Percentiles rank a stretch among this genome's conserved stretches.
phyloP scores from a whole-genome alignment of 768 basidiomycete genomes.

The Clavulina sp. region DNA sequence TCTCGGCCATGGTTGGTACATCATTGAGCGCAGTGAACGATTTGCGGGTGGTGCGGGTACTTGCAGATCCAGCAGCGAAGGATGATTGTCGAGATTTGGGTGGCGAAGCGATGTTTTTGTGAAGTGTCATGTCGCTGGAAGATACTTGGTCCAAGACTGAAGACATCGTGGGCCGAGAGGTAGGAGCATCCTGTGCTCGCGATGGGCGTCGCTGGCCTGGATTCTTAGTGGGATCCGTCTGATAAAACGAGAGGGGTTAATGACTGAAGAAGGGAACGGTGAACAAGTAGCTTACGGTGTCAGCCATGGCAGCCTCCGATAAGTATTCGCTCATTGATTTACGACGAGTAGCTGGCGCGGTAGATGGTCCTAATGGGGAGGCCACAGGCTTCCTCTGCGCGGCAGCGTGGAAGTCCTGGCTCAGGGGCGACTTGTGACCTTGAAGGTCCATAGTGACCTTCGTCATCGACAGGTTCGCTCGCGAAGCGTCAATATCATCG shows the following conservation, averaged over 20 bases:
- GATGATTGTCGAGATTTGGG: background rate
- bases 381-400: background rate
- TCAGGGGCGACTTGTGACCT: background rate
- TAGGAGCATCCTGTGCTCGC: background rate
- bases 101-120: background rate
- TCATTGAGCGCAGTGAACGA: conserved; percentile 2
- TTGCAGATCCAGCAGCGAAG: background rate
- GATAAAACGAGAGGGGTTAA: background rate
- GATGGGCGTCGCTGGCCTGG: background rate
- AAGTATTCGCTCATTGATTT: conserved; percentile 4
- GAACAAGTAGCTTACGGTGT: background rate
- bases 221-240: background rate
- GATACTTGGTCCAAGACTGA: background rate
- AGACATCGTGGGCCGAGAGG: background rate
- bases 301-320: background rate
- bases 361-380: background rate
- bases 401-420: background rate
- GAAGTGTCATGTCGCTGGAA: conserved; percentile 1
- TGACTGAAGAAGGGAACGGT: background rate
- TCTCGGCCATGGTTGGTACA: conserved; percentile 2
- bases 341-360: background rate
- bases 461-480: background rate
- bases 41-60: background rate
- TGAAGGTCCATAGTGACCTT: background rate
- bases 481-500: background rate